Evolutionary conservation across 495 filamentous ascomycete genomes (phyloP), one percentile per base, ranked within the genome.

Genomic region (Neurospora tetrasperma): DNA sequence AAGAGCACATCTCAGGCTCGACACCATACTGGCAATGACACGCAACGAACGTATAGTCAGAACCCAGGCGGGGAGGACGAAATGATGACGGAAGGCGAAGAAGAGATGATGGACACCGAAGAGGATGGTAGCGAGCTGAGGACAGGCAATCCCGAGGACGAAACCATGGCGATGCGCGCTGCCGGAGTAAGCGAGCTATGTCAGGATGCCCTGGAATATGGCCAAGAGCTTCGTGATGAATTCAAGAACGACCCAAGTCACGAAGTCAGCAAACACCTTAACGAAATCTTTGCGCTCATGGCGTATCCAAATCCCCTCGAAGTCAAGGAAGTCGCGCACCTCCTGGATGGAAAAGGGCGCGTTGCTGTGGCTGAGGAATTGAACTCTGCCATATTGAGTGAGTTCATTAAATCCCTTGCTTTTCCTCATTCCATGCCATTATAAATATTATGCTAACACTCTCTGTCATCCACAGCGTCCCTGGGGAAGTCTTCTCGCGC

Each of bases 361-460:
- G 89, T 91, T 42, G 86, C 89, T 69, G 93, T 98, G 69, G 94
- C 94, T 23, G 96, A 99, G 83, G 94, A 97, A 82, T 82, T 99
- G 74, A 98, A 98, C 80, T 92, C 93, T 73, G 96, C 93, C 44
- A 97, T 99, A 74, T 81, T 99, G 70, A 91, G 95, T 98, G 86
- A 77, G 88, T 84, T 70, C 44, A 72, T 71, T 38, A 9, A 7
- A 42, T 72, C 59, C 39, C 41, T 23, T 69, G 20, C 48, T 69
- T 54, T 71, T 23, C 18, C 18, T 38, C 4, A 23, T 42, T 20
- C 23, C 3, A 4, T 62, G 9, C 40, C 7, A 31, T 12, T 27
- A 3, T 38, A 70, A 38, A 41, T 62, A 69, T 59, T 42, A 54
- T 38, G 46, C 27, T 44, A 66, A 48, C 16, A 31, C 74, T 69